phyloP scores from a whole-genome alignment of 495 filamentous ascomycete species.

The Trichoderma reesei region DNA sequence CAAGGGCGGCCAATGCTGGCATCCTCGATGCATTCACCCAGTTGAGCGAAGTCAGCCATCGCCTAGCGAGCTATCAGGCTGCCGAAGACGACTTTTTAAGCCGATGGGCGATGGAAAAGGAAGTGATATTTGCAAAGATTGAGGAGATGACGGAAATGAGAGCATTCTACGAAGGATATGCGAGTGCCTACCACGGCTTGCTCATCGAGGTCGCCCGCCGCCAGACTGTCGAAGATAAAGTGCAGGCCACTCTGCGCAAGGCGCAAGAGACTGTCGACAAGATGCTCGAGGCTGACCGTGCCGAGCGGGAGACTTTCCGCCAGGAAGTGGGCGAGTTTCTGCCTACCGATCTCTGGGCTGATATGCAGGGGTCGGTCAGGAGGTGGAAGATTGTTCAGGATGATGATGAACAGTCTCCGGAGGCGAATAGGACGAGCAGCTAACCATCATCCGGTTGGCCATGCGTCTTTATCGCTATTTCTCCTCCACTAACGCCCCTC shows the following conservation, averaged over 20 bases:
- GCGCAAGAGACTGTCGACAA: slow-evolving; percentile 65
- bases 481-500: too few relatives aligned
- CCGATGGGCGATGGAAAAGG: slow-evolving; percentile 67
- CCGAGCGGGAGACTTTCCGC: slow-evolving; percentile 68
- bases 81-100: slow-evolving; percentile 60
- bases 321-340: slow-evolving; percentile 76
- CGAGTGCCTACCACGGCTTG: slow-evolving; percentile 72
- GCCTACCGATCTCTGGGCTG: slow-evolving; percentile 84
- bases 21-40: slow-evolving; percentile 51
- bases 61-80: slow-evolving; percentile 57
- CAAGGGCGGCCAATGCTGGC: slow-evolving; percentile 36
- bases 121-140: slow-evolving; percentile 54
- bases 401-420: slow-evolving; percentile 11
- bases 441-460: not conserved
- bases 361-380: slow-evolving; percentile 34
- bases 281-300: slow-evolving; percentile 62
- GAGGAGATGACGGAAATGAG: slow-evolving; percentile 63
- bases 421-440: not conserved
- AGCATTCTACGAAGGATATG: slow-evolving; percentile 73
- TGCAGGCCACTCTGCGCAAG: slow-evolving; percentile 63
- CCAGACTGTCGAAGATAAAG: slow-evolving; percentile 56
- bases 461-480: too few relatives aligned
- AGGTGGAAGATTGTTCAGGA: slow-evolving; percentile 34
- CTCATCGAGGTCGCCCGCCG: slow-evolving; percentile 74
- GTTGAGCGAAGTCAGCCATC: slow-evolving; percentile 56